Conservation (phyloP, 1,284 basidiomycete species). For the Coriolopsis trogii region DNA sequence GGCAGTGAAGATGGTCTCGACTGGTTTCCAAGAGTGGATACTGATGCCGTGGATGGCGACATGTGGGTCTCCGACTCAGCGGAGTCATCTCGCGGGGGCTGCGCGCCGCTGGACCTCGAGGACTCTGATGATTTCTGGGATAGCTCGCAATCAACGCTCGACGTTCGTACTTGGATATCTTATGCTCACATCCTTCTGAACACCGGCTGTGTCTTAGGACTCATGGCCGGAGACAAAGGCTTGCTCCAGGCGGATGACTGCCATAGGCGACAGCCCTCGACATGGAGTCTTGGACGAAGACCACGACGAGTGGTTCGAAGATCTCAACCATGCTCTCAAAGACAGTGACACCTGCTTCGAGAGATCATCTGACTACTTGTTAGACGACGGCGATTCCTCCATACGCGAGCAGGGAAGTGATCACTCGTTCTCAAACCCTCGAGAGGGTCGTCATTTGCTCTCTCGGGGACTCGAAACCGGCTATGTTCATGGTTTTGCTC, state of each 20-base stretch:
- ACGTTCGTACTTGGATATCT: slow-evolving; percentile 15
- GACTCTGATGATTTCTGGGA: slow-evolving; percentile 19
- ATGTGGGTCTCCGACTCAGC: slow-evolving; percentile 4
- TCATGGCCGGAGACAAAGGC: slow-evolving; percentile 6
- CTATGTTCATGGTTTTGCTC: neutral
- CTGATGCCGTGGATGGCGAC: neutral
- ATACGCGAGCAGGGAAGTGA: too few species aligned
- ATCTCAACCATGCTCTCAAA: neutral
- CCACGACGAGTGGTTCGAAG: slow-evolving; percentile 10
- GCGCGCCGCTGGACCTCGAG: neutral
- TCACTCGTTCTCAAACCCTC: too few species aligned
- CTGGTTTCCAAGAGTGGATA: slow-evolving; percentile 5
- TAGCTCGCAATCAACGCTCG: slow-evolving; percentile 21
- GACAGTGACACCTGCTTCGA: neutral
- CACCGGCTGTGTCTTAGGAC: slow-evolving; percentile 6
- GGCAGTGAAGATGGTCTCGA: slow-evolving; percentile 12
- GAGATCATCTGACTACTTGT: too few species aligned
- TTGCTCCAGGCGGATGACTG: too few species aligned
- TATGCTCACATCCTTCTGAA: neutral
- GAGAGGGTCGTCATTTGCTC: too few species aligned
- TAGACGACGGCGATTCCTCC: too few species aligned
- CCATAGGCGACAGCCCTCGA: too few species aligned
- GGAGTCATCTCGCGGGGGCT: neutral
- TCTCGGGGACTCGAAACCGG: too few species aligned
- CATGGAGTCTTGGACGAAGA: slow-evolving; percentile 6